Base-by-base conservation (phyloP, 2,329 filamentous ascomycete species). In the Fusarium transvaalense region DNA sequence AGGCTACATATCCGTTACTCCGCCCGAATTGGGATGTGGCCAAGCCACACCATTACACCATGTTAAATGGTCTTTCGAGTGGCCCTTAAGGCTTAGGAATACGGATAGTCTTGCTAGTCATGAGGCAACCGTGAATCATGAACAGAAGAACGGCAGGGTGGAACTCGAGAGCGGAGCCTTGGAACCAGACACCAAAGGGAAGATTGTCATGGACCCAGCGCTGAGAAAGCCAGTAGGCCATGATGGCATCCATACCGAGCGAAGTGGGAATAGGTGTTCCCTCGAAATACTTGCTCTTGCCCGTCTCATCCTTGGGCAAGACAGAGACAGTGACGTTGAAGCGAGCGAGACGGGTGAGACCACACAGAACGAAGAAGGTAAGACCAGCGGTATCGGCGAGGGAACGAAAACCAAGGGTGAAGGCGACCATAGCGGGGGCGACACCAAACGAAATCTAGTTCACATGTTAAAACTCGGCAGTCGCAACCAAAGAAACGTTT, bases 221-320 rank as follows among this genome's bases (percentile, higher is more conserved):
- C 71, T 93, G 85, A 58, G 86, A 89, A 31, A 97, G 88, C 91
- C 94, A 98, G 81, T 91, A 97, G 31, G 91, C 92, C 92, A 98
- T 97, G 60, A 97, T 75, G 15, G 85, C 88, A 66, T 93, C 93
- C 71, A 97, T 89, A 3, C 86, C 90, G 25, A 98, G 84, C 25
- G 92, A 94, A 5, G 94, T 98, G 2, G 96, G 96, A 75, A 98
- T 97, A 1, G 96, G 96, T 0, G 95, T 97, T 73, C 96, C 96
- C 82, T 99, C 96, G 74, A 99, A 99, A 82, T 97, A 99, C 76
- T 92, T 88, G 62, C 92, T 93, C 83, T 99, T 99, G 72, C 96
- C 96, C 1, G 87, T 88, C 48, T 89, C 91, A 78, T 99, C 96
- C 82, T 98, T 97, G 66, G 96, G 96, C 14, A 99, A 88, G 72